Conservation (phyloP, 805 yeast genomes). For the Brettanomyces sp. region DNA sequence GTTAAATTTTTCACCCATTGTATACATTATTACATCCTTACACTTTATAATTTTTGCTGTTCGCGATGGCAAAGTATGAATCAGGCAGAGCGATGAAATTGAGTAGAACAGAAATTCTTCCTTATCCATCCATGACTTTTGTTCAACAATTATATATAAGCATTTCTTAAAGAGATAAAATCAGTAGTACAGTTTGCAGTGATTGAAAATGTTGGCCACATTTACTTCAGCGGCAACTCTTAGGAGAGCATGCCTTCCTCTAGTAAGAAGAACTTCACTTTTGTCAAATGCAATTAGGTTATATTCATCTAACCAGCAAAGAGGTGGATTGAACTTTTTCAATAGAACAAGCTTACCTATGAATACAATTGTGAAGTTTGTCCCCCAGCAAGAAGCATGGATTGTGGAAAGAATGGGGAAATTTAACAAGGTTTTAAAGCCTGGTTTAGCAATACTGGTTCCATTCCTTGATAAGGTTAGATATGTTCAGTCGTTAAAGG, state of each 20-base stretch:
- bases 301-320: slow-evolving; percentile 1
- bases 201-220: too few species aligned
- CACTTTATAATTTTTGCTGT: too few species aligned
- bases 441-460: slow-evolving; percentile 66
- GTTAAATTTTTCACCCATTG: too few species aligned
- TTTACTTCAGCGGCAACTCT: not conserved
- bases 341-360: slow-evolving; percentile 45
- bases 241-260: not conserved
- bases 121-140: too few species aligned
- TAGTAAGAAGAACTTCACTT: not conserved
- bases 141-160: too few species aligned
- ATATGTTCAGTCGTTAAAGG: slow-evolving; percentile 77
- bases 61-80: too few species aligned
- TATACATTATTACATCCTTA: too few species aligned
- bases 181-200: too few species aligned
- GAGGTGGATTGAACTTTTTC: slow-evolving; percentile 16
- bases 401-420: slow-evolving; percentile 88
- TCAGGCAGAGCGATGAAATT: too few species aligned
- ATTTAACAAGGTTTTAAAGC: slow-evolving; percentile 57
- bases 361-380: slow-evolving; percentile 66
- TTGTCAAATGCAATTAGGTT: not conserved
- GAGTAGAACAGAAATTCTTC: too few species aligned
- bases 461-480: slow-evolving; percentile 71
- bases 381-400: slow-evolving; percentile 89
- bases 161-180: too few species aligned